Conservation (phyloP, 129 eudicot genomes). For the Tagetes patula region DNA sequence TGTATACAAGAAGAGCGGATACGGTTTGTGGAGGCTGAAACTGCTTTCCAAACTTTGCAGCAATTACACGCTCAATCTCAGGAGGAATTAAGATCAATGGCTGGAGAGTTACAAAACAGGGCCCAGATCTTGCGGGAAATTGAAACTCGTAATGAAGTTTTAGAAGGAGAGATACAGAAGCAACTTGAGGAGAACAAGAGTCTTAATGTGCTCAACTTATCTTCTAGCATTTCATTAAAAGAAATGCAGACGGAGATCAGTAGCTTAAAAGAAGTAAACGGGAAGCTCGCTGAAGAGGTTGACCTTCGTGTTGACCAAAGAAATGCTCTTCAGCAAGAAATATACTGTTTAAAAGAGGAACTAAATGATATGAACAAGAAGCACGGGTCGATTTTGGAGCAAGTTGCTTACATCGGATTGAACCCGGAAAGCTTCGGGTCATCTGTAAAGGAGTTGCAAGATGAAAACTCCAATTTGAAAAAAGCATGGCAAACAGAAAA, state of each 20-base stretch:
- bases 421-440: slow-evolving; percentile 52
- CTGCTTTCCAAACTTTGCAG: slow-evolving; percentile 78
- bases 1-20: slow-evolving; percentile 84
- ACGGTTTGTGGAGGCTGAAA: slow-evolving; percentile 92
- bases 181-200: slow-evolving; percentile 67
- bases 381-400: slow-evolving; percentile 48
- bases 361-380: slow-evolving; percentile 57
- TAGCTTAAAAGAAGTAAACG: slow-evolving; percentile 55
- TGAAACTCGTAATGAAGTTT: slow-evolving; percentile 50
- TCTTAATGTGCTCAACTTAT: slow-evolving; percentile 49
- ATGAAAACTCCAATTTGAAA: slow-evolving; percentile 54
- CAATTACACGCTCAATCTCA: slow-evolving; percentile 75
- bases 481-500: slow-evolving; percentile 53
- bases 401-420: slow-evolving; percentile 67
- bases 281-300: slow-evolving; percentile 75
- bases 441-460: slow-evolving; percentile 69
- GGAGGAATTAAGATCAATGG: slow-evolving; percentile 73
- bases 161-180: slow-evolving; percentile 60
- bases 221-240: slow-evolving; percentile 53
- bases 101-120: slow-evolving; percentile 59
- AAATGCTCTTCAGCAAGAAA: slow-evolving; percentile 95
- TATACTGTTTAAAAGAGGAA: slow-evolving; percentile 83
- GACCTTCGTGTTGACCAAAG: slow-evolving; percentile 76
- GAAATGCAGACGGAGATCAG: slow-evolving; percentile 62
- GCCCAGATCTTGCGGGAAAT: slow-evolving; percentile 50